Conservation (phyloP, 2,329 filamentous ascomycete genomes). For the Ceratocystis eucalypticola region DNA sequence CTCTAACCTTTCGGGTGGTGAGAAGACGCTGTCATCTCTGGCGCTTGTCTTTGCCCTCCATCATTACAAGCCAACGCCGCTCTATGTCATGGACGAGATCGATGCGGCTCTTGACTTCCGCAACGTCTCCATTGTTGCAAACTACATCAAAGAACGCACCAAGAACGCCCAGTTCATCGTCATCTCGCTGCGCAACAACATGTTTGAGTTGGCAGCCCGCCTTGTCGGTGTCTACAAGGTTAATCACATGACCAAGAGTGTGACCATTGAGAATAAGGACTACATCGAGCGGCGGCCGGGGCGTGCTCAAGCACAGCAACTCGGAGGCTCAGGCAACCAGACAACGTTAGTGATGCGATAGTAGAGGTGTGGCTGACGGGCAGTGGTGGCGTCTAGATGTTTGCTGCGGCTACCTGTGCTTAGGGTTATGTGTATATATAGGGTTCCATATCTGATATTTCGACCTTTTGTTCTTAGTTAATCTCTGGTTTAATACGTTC, state of each 20-base stretch:
- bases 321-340: constrained; percentile 7
- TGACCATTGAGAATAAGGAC: constrained; percentile 75
- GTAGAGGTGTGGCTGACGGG: background rate
- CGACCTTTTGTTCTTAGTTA: no score
- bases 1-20: constrained; percentile 83
- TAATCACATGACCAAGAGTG: constrained; percentile 94
- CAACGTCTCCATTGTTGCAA: constrained; percentile 95
- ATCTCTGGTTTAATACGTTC: no score
- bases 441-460: background rate
- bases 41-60: constrained; percentile 96
- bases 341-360: constrained; percentile 14
- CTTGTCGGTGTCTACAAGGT: constrained; percentile 98
- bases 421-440: background rate
- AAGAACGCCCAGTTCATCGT: constrained; percentile 99
- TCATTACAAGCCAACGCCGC: constrained; percentile 91
- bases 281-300: constrained; percentile 42
- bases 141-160: constrained; percentile 97
- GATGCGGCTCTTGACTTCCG: constrained; percentile 95
- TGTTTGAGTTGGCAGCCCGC: constrained; percentile 95
- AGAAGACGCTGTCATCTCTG: constrained; percentile 89
- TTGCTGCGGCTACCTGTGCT: background rate
- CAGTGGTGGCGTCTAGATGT: background rate
- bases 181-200: constrained; percentile 95
- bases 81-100: constrained; percentile 99
- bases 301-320: constrained; percentile 24